These are phyloP conservation scores for Sisymbrium irio DNA, from an alignment of 345 rosid genomes.

Conservation along the genomic window DNA sequence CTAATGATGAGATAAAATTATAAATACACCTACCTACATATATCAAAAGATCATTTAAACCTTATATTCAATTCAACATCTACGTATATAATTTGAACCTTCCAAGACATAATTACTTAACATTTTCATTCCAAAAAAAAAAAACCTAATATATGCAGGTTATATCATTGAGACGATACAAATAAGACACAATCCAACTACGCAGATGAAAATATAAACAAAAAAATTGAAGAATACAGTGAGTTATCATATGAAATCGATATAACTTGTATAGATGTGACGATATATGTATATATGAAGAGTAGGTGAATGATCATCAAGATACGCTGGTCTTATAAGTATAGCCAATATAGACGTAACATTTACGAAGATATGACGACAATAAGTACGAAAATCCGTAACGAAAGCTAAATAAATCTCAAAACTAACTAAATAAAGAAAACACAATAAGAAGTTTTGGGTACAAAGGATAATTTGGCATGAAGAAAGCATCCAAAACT, in stretches of 20 bases:
- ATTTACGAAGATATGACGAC: slow-evolving; percentile 24
- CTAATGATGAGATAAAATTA: not conserved
- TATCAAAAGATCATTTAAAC: not conserved
- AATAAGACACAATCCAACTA: not conserved
- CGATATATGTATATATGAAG: not conserved
- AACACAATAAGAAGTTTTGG: not conserved
- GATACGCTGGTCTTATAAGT: not conserved
- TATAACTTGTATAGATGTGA: not conserved
- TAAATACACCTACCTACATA: not conserved
- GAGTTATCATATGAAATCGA: not conserved
- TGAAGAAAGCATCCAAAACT: slow-evolving; percentile 27
- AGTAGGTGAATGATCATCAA: not conserved
- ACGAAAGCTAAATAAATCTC: slow-evolving; percentile 29
- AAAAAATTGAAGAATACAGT: not conserved
- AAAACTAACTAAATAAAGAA: slow-evolving; percentile 32
- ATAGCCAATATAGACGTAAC: slow-evolving; percentile 2
- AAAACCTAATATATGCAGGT: no score
- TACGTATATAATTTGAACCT: not conserved
- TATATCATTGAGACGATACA: not conserved
- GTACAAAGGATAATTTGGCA: not conserved
- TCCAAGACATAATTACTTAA: not conserved
- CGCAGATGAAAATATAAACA: not conserved
- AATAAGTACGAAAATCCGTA: slow-evolving; percentile 5
- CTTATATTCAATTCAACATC: not conserved
- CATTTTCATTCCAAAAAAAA: no score